Evolutionary conservation across 352 stramenopile species (phyloP).

Genomic region (Elongisporangium anandrum): DNA sequence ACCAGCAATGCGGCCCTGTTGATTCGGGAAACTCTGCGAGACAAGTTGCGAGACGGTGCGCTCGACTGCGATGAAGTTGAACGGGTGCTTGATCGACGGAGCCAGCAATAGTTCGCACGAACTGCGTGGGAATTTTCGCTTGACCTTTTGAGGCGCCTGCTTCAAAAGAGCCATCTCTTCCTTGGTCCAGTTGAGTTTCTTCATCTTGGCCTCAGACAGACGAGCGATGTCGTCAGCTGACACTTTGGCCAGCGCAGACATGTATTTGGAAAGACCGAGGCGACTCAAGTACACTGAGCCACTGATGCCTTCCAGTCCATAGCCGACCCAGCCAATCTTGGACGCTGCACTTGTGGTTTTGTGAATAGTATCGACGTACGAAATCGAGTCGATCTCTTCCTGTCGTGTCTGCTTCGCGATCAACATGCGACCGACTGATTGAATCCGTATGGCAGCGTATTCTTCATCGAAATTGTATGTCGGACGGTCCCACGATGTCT

Average conservation of each 20-base stretch:
- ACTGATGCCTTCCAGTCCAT: constrained; percentile 72
- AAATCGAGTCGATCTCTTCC: constrained; percentile 26
- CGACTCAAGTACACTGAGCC: constrained; percentile 44
- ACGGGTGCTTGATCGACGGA: constrained; percentile 40
- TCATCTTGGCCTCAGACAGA: constrained; percentile 28
- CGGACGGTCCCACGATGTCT: constrained; percentile 53
- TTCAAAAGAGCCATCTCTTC: constrained; percentile 47
- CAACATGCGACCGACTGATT: constrained; percentile 49
- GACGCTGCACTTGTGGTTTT: constrained; percentile 7
- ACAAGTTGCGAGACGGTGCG: constrained; percentile 47
- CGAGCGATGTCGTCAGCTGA: constrained; percentile 24
- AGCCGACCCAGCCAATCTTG: constrained; percentile 52
- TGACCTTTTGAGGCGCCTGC: constrained; percentile 15
- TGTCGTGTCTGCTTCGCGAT: constrained; percentile 27
- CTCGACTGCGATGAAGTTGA: constrained; percentile 54
- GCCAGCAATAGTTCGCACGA: constrained; percentile 18
- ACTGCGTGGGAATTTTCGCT: constrained; percentile 30
- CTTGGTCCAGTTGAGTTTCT: constrained; percentile 49
- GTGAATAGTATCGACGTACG: constrained; percentile 39
- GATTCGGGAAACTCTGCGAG: constrained; percentile 59
- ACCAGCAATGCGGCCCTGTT: constrained; percentile 54
- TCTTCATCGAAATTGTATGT: constrained; percentile 69
- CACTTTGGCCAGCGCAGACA: constrained; percentile 19
- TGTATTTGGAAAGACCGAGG: constrained; percentile 55
- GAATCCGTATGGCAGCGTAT: constrained; percentile 54